Evolutionary conservation across 805 yeast species (phyloP).

Genomic region (Candida schatavii): DNA sequence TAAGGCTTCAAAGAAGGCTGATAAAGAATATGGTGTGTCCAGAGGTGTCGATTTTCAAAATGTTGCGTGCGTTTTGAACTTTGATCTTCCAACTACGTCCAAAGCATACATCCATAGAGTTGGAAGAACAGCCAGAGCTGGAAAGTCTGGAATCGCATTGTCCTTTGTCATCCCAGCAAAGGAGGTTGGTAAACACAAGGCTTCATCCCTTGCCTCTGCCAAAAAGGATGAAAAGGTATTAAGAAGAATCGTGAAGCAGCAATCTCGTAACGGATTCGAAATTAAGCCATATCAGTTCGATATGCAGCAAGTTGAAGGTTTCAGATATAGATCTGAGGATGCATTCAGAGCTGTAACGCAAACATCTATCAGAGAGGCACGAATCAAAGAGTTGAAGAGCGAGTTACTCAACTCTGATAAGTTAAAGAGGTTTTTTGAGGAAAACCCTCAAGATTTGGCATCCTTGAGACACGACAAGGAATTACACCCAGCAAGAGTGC

Average conservation of each 20-base stretch:
- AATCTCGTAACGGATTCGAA: conserved; percentile 67
- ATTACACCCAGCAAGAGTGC: conserved; percentile 76
- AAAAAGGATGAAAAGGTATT: conserved; percentile 86
- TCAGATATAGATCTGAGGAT: conserved; percentile 95
- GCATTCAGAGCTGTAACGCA: conserved; percentile 94
- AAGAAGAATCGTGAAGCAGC: conserved; percentile 72
- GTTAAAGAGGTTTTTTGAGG: conserved; percentile 91
- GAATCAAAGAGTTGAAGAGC: conserved; percentile 81
- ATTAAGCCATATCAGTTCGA: conserved; percentile 88
- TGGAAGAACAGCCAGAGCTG: conserved; percentile 98
- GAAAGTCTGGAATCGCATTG: conserved; percentile 90
- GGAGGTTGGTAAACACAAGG: conserved; percentile 86
- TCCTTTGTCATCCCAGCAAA: conserved; percentile 85
- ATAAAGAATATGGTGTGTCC: conserved; percentile 87
- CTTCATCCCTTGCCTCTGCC: conserved; percentile 67
- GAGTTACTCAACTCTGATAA: conserved; percentile 88
- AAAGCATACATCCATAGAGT: conserved; percentile 89
- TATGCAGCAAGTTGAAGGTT: conserved; percentile 87
- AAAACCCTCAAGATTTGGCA: conserved; percentile 90
- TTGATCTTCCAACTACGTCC: conserved; percentile 88
- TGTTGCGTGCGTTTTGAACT: conserved; percentile 94
- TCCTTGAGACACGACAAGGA: conserved; percentile 91
- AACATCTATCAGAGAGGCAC: conserved; percentile 87
- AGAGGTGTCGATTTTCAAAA: conserved; percentile 96
- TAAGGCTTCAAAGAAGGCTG: conserved; percentile 40